Base-by-base conservation (phyloP, 495 filamentous ascomycete species). In the Physcia stellaris region DNA sequence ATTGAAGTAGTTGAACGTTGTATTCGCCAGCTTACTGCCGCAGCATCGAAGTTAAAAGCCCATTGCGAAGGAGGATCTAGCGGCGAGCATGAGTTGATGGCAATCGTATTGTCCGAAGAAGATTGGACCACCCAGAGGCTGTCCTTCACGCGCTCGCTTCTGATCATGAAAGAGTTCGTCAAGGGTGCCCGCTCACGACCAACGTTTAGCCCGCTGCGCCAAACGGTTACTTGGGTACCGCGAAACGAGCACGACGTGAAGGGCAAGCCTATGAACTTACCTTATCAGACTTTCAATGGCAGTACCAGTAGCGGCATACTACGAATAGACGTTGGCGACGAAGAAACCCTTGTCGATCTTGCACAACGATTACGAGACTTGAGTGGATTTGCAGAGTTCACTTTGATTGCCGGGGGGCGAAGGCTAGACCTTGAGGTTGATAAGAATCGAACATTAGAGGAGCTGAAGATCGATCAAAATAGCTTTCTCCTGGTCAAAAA, bases 1-100 rank as follows among this genome's bases (percentile, higher is more conserved):
- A 64, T 88, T 40, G 66, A 69, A 7, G 64, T 94, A 10, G 83
- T 85, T 13, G 67, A 80, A 45, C 75, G 83, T 33, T 94, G 86
- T 48, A 68, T 92, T 9, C 58, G 67, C 12, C 81, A 90, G 51
- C 65, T 94, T 6, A 78, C 73, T 24, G 61, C 65, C 2, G 76
- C 82, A n/a, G 82, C 81, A 9, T 55, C 63, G 12, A 70, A 61
- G 31, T 44, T 87, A 45, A 80, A 70, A 42, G 38, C 52, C 4
- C 63, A 63, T 34, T 51, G 37, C 32, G 58, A 66, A 37, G 58
- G 54, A 4, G 50, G 45, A n/a, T 43, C 58, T 10, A 63, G 55
- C 37, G 58, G 55, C 18, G 64, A 68, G 17, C 63, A 69, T 19
- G 58, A 71, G 22, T 45, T 54, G 2, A 75, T 75, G 70, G 64